Conservation (phyloP, 495 filamentous ascomycete genomes). For the Neurospora sp. region DNA sequence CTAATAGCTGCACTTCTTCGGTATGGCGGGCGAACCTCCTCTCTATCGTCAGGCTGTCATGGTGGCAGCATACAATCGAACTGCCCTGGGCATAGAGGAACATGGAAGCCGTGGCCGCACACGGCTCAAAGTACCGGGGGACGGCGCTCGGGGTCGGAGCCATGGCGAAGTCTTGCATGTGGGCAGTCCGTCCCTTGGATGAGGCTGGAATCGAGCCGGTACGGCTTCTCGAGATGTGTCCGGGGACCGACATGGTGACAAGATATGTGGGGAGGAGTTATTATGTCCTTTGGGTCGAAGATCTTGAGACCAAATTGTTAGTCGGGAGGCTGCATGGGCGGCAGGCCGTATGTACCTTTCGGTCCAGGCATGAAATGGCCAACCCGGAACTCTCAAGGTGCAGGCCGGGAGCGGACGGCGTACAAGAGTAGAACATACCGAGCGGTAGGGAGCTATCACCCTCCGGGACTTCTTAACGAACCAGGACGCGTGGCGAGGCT, state of each 20-base stretch:
- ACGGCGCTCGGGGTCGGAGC: constrained; percentile 39
- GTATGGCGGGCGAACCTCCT: constrained; percentile 75
- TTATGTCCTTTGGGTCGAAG: constrained; percentile 6
- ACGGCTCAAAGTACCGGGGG: constrained; percentile 60
- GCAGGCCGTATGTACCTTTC: constrained; percentile 1
- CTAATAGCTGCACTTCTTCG: constrained; percentile 71
- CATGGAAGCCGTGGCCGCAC: constrained; percentile 75
- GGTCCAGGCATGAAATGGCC: constrained; percentile 6
- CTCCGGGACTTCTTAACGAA: constrained; percentile 19
- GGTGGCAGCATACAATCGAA: constrained; percentile 69
- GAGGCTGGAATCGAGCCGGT: constrained; percentile 43
- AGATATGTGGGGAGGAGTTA: constrained; percentile 16
- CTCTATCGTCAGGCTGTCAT: constrained; percentile 87
- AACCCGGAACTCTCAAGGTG: background rate
- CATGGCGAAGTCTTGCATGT: constrained; percentile 37
- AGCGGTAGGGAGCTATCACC: constrained; percentile 14
- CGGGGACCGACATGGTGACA: constrained; percentile 33
- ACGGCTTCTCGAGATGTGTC: constrained; percentile 44
- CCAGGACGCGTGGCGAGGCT: constrained; percentile 33
- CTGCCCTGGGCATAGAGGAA: constrained; percentile 78
- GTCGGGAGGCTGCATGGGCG: constrained; percentile 11
- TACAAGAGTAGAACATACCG: constrained; percentile 22
- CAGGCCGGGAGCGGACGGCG: constrained; percentile 1
- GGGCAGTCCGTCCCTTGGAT: constrained; percentile 29
- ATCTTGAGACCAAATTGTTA: constrained; percentile 14